Base-by-base conservation (phyloP, 495 filamentous ascomycete species). In the Aspergillus nanangensis region DNA sequence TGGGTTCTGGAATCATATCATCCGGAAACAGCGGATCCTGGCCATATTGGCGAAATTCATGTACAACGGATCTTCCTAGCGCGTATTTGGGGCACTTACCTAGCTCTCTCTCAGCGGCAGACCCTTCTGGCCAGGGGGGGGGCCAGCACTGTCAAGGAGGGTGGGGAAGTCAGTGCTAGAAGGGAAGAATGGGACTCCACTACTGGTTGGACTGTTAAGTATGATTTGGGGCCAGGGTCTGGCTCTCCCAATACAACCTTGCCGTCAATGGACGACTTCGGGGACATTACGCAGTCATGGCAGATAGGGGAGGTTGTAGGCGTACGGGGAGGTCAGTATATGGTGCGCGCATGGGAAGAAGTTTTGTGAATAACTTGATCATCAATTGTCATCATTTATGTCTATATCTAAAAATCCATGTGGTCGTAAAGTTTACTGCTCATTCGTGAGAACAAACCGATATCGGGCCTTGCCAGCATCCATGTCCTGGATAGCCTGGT, bases 371-470 rank as follows among this genome's bases (percentile, higher is more conserved):
- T 29, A 11, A 38, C 34, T 47, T 40, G 36, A 39, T 39, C 18
- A 9, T 39, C 37, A n/a, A 39, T 39, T 21, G 15, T 18, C 21
- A 22, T 39, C 21, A 22, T 39, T 13, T 23, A 18, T 39, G 21
- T 39, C 22, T 39, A 20, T 21, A 39, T 29, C 25, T 29, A 39
- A 10, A 24, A 3, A n/a, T 23, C 5, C 14, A 11, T 21, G 8
- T 18, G 13, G 1, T 10, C 11, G 22, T 23, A 11, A 4, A 8
- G 17, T 19, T 39, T 39, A 39, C 24, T 49, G 23, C 46, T 48
- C 78, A 54, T 87, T 88, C 3, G 77, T 72, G 47, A 88, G 65
- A 9, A 85, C 80, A 59, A 78, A 87, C 44, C 86, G 66, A 62
- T 86, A 90, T 44, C 86, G 75, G 13, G 87, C 72, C 65, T 79